These are phyloP conservation scores for Tuber melanosporum DNA, from an alignment of 495 filamentous ascomycete species.

Conservation along the genomic window DNA sequence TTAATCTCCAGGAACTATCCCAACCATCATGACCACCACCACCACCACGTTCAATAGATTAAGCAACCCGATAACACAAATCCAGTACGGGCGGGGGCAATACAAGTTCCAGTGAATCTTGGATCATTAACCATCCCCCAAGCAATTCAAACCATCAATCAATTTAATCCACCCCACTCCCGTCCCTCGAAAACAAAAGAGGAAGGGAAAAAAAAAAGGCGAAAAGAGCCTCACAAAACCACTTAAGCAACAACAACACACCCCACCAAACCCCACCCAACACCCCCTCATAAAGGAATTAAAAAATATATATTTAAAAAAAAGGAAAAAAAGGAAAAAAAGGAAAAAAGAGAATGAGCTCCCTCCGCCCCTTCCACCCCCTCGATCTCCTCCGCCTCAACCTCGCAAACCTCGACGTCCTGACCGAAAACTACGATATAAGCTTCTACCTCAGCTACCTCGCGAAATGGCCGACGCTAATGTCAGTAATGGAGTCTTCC, in stretches of 20 bases:
- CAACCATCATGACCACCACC: constrained; percentile 6
- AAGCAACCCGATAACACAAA: background rate
- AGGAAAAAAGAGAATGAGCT: constrained; percentile 52
- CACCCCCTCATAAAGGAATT: background rate
- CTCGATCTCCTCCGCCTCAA: constrained; percentile 78
- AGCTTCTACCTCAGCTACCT: constrained; percentile 93
- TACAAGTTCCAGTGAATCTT: background rate
- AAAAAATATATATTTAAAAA: constrained; percentile 5
- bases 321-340: constrained; percentile 10
- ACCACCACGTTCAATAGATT: background rate
- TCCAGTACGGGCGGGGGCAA: background rate
- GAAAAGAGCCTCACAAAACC: constrained; percentile 4
- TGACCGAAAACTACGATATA: constrained; percentile 94
- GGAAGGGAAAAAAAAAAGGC: background rate
- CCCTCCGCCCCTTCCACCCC: constrained; percentile 62
- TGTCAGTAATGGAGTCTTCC: constrained; percentile 75
- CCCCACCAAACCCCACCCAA: background rate
- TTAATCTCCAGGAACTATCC: constrained; percentile 3
- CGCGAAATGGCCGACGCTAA: constrained; percentile 88
- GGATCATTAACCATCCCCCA: background rate
- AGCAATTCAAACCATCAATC: background rate
- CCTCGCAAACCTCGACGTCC: constrained; percentile 73
- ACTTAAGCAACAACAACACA: background rate
- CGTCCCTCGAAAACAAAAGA: background rate
- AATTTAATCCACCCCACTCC: constrained; percentile 7